Base-by-base conservation (phyloP, 2,329 filamentous ascomycete genomes). In the Truncatella angustata region DNA sequence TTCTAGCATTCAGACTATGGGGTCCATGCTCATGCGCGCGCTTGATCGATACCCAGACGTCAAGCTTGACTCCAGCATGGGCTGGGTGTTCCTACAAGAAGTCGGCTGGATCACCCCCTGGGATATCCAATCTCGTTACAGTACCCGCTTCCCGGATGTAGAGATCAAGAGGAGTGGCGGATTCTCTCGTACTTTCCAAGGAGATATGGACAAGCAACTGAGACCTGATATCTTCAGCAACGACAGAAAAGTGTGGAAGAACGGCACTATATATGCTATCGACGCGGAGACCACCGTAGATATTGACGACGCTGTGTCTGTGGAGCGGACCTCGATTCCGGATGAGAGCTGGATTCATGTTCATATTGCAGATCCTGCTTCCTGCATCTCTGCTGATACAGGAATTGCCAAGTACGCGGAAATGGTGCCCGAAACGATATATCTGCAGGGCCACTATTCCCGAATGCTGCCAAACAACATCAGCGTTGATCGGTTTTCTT, bases 341-440 rank as follows among this genome's bases (percentile, higher is more conserved):
- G 65, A 75, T 47, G 76, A 87, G 58, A 83, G 81, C 61, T 94
- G 90, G 90, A 73, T 93, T 26, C 88, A 91, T 62, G 70, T 91
- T 28, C 90, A 94, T 65, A 80, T 88, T 37, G 90, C 90, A 12
- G 90, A 94, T 62, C 89, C 89, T 7, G 86, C 87, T 2, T 88
- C 90, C 4, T 81, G 82, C 53, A 82, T 94, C 56, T 61, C 72
- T 18, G 80, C 82, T 16, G 73, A 81, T 20, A 82, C 84, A 34
- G 70, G 75, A 7, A 67, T 90, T 6, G 79, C 80, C 30, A 74
- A 79, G 54, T 81, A 82, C 61, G 84, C 89, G 42, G 78, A 85
- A 53, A 73, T 83, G 55, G 74, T 85, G 28, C 75, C 79, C 1
- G 72, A 82, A 59, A 84, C 79, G n/a, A 73, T 79, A 40, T 87